Conservation (phyloP, 78 protist genomes). For the Pigoraptor vietnamica region DNA sequence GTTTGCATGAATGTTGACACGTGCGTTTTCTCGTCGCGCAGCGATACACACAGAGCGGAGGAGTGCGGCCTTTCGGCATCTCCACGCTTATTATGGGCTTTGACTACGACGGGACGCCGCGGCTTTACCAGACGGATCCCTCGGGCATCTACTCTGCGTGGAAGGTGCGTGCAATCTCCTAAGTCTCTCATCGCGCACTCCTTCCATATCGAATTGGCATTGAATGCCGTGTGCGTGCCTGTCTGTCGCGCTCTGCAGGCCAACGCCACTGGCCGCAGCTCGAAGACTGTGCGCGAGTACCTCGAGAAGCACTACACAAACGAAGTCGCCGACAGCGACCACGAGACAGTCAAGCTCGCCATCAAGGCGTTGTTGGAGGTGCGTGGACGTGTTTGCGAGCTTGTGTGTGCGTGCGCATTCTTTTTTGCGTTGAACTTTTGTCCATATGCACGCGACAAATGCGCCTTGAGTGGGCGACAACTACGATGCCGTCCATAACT, state of each 20-base stretch:
- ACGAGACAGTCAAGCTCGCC: conserved; percentile 84
- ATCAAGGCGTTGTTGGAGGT: conserved; percentile 93
- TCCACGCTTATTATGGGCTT: conserved; percentile 93
- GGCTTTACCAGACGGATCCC: conserved; percentile 95
- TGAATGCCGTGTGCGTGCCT: background rate
- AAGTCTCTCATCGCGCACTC: background rate
- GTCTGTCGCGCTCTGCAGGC: conserved; percentile 37
- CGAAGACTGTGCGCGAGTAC: conserved; percentile 90
- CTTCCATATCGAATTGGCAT: background rate
- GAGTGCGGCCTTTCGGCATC: conserved; percentile 98
- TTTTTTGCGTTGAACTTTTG: background rate
- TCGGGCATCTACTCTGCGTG: conserved; percentile 89
- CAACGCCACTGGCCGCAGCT: conserved; percentile 63
- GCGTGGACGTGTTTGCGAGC: background rate
- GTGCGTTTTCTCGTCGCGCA: conserved; percentile 27
- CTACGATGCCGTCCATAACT: no score
- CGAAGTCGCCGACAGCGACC: conserved; percentile 27
- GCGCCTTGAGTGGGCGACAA: no score
- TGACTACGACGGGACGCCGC: conserved; percentile 84
- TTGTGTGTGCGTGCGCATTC: background rate
- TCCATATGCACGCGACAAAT: background rate
- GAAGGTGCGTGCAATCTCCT: conserved; percentile 54
- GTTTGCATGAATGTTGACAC: background rate
- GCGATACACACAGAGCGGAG: conserved; percentile 97
- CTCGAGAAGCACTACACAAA: conserved; percentile 90